phyloP scores from a whole-genome alignment of 305 asterid species.

The Plantago coronopus region DNA sequence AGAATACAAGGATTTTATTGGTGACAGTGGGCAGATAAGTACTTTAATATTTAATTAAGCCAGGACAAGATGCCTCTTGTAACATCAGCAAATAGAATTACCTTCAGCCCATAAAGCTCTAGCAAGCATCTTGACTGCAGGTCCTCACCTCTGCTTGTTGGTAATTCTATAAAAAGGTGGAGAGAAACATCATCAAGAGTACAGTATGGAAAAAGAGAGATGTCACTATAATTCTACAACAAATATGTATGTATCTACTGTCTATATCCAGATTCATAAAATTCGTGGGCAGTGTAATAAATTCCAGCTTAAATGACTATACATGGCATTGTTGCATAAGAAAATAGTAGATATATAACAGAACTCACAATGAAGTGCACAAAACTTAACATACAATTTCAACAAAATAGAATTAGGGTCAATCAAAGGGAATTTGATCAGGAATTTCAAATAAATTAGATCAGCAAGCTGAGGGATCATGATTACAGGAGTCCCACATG shows the following conservation, averaged over 20 bases:
- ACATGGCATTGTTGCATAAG: neutral
- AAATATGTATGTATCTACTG: neutral
- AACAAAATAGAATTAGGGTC: neutral
- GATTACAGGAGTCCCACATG: neutral
- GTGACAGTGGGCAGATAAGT: neutral
- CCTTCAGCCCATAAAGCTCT: conserved; percentile 98
- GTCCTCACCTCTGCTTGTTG: conserved; percentile 94
- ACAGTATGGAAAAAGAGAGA: conserved; percentile 6
- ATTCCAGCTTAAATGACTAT: neutral
- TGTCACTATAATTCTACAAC: neutral
- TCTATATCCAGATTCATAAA: conserved; percentile 2
- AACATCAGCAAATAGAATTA: conserved; percentile 28
- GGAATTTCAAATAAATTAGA: too few species aligned
- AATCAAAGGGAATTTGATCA: neutral
- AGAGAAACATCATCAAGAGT: conserved; percentile 16
- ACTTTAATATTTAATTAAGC: conserved; percentile 4
- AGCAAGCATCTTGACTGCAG: conserved; percentile 95
- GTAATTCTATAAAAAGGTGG: conserved; percentile 50
- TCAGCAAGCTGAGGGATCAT: neutral
- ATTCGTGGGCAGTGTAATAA: neutral
- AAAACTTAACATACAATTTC: too few species aligned
- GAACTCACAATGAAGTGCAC: neutral
- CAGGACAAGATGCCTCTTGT: conserved; percentile 9
- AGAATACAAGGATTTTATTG: neutral
- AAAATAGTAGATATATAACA: conserved; percentile 8